Evolutionary conservation across 2,329 filamentous ascomycete species (phyloP), one percentile per base, ranked within the genome.

Genomic region (Colletotrichum musae): DNA sequence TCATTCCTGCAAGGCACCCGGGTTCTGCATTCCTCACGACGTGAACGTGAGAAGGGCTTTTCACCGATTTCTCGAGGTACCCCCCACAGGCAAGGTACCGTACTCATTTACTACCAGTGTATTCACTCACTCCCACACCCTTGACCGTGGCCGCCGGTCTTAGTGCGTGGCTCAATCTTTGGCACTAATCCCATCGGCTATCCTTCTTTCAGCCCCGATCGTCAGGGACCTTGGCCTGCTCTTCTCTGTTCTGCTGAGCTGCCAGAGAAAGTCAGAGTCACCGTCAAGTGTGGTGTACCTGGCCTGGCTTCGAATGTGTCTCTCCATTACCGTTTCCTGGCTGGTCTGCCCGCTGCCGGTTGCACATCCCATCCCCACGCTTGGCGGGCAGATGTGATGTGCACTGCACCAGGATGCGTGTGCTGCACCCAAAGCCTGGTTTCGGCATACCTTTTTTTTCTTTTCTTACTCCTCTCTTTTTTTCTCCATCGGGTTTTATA

Each of bases 201-300:
- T 65, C 54, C 66, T 65, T 32, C 48, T 56, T 69, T 64, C 28
- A 50, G 66, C 54, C 54, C 62, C 54, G 66, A 69, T 69, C 66
- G 66, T 69, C 66, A 69, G 66, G 66, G 66, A 69, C 66, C 61
- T 69, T 69, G 54, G 61, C 66, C 50, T 56, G 54, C 54, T 36
- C 21, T 24, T 24, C 21, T 24, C 21, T 24, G 21, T 24, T 24
- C 32, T 36, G 7, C 54, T 69, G 66, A 48, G 41, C 60, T 69
- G 54, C 66, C 32, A 36, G 32, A 36, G 32, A 36, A 6, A 10
- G 32, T 36, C 32, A 36, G 32, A 36, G 32, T 10, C 56, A 41
- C 48, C 62, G 58, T 60, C 47, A 26, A 39, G 26, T 59, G 51
- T 28, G 41, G 57, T 53, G 64, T 65, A 26, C 32, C 47, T 36